Evolutionary conservation across 192 early-diverging fungal genomes (phyloP), one percentile per base, ranked within the genome.

Genomic region (Haplosporangium gracile): DNA sequence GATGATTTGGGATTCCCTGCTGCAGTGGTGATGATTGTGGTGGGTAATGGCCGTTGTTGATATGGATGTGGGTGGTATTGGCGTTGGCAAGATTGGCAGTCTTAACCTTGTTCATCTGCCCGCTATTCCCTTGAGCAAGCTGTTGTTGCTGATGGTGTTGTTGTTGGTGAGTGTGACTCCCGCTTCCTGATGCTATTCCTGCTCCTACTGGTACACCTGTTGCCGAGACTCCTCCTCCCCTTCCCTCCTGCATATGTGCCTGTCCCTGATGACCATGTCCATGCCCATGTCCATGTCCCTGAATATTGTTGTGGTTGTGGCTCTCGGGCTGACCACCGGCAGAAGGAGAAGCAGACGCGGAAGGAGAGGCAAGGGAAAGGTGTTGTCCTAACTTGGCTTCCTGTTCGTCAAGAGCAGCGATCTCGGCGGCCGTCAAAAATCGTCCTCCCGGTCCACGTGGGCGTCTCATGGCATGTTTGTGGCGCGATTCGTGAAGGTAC

Each of bases 401-500:
- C 45, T 68, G 75, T 76, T 79, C 77, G n/a, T 88, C 86, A 32
- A 87, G 32, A 75, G 81, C 83, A 39, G 81, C 89, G 39, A 82
- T 89, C 72, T 89, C 85, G 11, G 78, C 69, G 4, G 85, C 82
- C 68, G 81, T 97, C 69, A 99, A 88, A 89, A 99, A 99, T 49
- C 99, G 89, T 32, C 99, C 99, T 20, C 98, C 99, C 5, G 98
- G 98, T 38, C 99, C 99, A 73, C 99, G 93, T 75, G 97, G 97
- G 49, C 99, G 92, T 53, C 97, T 91, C 96, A 99, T 96, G 6
- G 99, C 99, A 87, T 99, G 99, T 73, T 93, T 92, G 81, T 99
- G 99, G 75, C 99, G 93, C 43, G 97, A 98, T 89, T 99, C 98
- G 88, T 99, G 99, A 72, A 99, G 90, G 89, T 99, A 99, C 32